Base-by-base conservation (phyloP, 805 yeast species). In the Cyberlindnera americana region DNA sequence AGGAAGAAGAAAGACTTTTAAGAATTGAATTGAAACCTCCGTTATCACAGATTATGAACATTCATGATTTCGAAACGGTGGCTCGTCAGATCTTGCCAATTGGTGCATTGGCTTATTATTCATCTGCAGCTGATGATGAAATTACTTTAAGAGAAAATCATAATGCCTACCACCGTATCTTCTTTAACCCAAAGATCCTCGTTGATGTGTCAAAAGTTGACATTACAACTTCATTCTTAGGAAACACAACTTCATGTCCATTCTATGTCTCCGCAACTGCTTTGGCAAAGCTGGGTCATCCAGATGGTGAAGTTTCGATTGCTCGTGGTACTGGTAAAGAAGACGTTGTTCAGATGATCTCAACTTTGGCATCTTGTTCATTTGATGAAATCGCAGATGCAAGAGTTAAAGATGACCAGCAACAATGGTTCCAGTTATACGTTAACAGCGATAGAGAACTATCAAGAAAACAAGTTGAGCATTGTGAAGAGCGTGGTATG, bases 211-310 rank as follows among this genome's bases (percentile, higher is more conserved):
- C 73, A n/a, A 61, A 73, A 22, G 74, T 90, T 32, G 95, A 87
- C 56, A 60, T 78, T 23, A 61, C 81, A 10, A 82, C 95, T 9
- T 71, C 77, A 6, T 76, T 91, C 77, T 67, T 91, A 28, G 96
- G 96, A n/a, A 56, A 76, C 15, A 66, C 70, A 37, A 69, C 79
- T 2, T 65, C 75, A 14, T 84, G 80, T 12, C 98, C 98, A 13
- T 88, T 91, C 60, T 91, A 90, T 58, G 78, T 83, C 38, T 74
- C 91, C 28, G 98, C 98, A 2, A 87, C 98, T 6, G 98, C 97
- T 0, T 69, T 89, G 46, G 96, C 95, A 26, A 83, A 81, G 56
- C 72, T 91, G 50, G 98, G 97, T 4, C 93, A 90, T 56, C 88
- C 88, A 3, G 96, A 87, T 29, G 98, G 98, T 41, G 98, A 91